Conservation (phyloP, 2,329 filamentous ascomycete species). For the Phoma sp. region DNA sequence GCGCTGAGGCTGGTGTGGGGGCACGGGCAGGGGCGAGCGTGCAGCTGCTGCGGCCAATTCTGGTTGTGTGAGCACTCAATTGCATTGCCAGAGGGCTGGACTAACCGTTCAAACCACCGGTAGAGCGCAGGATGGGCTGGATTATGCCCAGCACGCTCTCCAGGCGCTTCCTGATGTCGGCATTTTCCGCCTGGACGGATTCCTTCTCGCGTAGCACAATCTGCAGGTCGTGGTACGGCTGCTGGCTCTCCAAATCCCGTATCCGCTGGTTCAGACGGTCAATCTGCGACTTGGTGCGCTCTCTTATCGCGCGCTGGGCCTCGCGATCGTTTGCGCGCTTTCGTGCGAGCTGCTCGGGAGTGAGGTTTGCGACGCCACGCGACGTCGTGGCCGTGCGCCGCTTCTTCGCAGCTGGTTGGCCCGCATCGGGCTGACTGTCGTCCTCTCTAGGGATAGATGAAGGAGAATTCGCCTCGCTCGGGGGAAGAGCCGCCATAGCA, state of each 20-base stretch:
- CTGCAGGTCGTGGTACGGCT: slow-evolving; percentile 86
- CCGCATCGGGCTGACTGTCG: slow-evolving; percentile 25
- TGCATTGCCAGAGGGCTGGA: background rate
- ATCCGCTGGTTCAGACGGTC: slow-evolving; percentile 76
- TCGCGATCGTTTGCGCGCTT: slow-evolving; percentile 92
- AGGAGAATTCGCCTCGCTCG: slow-evolving; percentile 30
- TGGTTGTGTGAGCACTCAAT: slow-evolving; percentile 23
- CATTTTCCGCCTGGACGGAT: slow-evolving; percentile 78
- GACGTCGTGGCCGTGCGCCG: slow-evolving; percentile 54
- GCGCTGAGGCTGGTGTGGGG: slow-evolving; percentile 19
- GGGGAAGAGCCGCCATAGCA: slow-evolving; percentile 29
- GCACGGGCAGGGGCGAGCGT: slow-evolving; percentile 53
- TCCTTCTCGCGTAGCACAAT: slow-evolving; percentile 78
- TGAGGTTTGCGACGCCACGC: slow-evolving; percentile 85
- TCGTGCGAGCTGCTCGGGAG: slow-evolving; percentile 84
- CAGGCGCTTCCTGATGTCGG: slow-evolving; percentile 75
- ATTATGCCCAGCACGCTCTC: slow-evolving; percentile 70
- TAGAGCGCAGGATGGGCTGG: slow-evolving; percentile 62
- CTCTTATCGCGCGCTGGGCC: slow-evolving; percentile 83
- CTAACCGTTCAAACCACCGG: slow-evolving; percentile 56
- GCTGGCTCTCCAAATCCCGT: slow-evolving; percentile 76
- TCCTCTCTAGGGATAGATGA: slow-evolving; percentile 17
- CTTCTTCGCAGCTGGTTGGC: slow-evolving; percentile 34
- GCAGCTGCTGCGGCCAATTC: slow-evolving; percentile 59
- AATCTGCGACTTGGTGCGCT: slow-evolving; percentile 82